Base-by-base conservation (phyloP, 352 stramenopile species). In the Phytophthora fragariae region DNA sequence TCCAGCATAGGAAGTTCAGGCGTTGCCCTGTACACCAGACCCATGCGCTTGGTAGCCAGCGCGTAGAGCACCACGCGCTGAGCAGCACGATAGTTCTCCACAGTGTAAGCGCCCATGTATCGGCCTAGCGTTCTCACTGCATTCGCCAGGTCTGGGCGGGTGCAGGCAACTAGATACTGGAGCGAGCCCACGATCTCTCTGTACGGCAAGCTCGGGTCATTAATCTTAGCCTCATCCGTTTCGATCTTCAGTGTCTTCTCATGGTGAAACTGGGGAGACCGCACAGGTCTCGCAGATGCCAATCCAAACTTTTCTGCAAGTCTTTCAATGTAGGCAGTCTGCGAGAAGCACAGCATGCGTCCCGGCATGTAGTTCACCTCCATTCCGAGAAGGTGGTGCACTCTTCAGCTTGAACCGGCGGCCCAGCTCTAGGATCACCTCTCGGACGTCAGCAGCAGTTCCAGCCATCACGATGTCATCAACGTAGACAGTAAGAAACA, bases 401-500 rank as follows among this genome's bases (percentile, higher is more conserved):
- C 44, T 15, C 29, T 57, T 65, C 10, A 57, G 29, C 9, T 65
- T 65, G 15, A 57, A 57, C 8, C 46, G 41, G 10, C 2, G 1
- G 1, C 24, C 58, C 1, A 57, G 29, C 8, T 65, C 3, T 3
- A 24, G 1, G 46, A 57, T 49, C 0, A 65, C 44, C 0, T 21
- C 27, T 11, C 56, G 24, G 15, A 65, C 44, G 8, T 56, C 58
- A n/a, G 24, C 6, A 11, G 46, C 27, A 5, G 12, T 41, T 41
- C 35, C 35, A 41, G 35, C 35, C 35, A 61, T 6, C 2, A 68
- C 35, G 27, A 68, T 59, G 24, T 68, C 61, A 17, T 68, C 61
- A 5, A 68, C 61, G 10, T 68, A 68, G 2, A 68, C 24, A 8
- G 50, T 61, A 19, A 68, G 61, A 46, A 55, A 68, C 6, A 68